Base-by-base conservation (phyloP, 805 yeast species). In the Nakazawaea molendinolei region DNA sequence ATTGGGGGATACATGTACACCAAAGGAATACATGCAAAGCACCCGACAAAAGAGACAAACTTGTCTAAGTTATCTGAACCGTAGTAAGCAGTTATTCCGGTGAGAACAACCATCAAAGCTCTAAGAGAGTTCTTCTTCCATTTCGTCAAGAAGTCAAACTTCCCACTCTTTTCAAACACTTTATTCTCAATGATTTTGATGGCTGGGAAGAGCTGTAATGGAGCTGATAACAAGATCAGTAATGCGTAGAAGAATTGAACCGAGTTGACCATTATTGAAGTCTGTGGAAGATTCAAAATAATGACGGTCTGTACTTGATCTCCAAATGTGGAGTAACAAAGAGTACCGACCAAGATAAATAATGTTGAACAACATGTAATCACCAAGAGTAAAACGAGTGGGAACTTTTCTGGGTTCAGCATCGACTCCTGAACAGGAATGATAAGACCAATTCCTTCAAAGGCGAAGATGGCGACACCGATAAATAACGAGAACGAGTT, bases 401-500 rank as follows among this genome's bases (percentile, higher is more conserved):
- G 87, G 51, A 80, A 84, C 43, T 80, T 70, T 42, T 76, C 76
- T 1, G 92, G 92, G 45, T 79, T 60, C 33, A 66, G 70, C 92
- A 84, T 84, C 1, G 92, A 79, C 46, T 83, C 85, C 49, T 83
- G 86, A 36, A 84, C 79, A 0, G 94, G 94, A 17, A 84, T 79
- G 33, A 84, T 79, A 31, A 84, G 62, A 0, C 94, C 92, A 39
- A 84, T 82, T 1, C 94, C 94, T 59, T 84, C 94, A 51, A 82
- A 84, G n/a, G 92, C 86, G 62, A 84, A 84, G 21, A 84, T 83
- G 2, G 90, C 89, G 5, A 84, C 85, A 7, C 94, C 94, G 34
- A 83, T 76, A 50, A 83, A 83, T 32, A 84, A 57, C 0, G 90
- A 74, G 67, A 85, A 83, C 34, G 67, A 67, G 4, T 67, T 62